These are phyloP conservation scores for Chaetomiaceae sp. DNA, from an alignment of 2,329 filamentous ascomycete species.

Conservation along the genomic window DNA sequence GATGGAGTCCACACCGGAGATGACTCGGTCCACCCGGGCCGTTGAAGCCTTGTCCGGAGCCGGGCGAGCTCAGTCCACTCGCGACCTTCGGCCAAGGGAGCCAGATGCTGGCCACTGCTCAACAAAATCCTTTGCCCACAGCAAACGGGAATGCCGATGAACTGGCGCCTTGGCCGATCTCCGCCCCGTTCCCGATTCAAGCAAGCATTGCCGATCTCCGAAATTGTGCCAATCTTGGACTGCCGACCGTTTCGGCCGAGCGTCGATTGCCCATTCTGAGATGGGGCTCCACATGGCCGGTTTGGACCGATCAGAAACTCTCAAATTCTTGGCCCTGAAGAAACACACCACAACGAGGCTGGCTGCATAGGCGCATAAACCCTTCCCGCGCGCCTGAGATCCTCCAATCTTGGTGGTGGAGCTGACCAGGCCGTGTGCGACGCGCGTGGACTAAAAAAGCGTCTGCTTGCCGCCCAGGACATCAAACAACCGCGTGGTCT, in stretches of 20 bases:
- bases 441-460: neutral
- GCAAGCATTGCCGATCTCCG: conserved; percentile 7
- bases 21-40: too few relatives aligned
- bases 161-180: neutral
- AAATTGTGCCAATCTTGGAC: conserved; percentile 12
- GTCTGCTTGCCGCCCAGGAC: neutral
- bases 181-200: neutral
- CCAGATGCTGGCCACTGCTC: neutral
- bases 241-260: neutral
- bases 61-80: too few relatives aligned
- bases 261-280: neutral
- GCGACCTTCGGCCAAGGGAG: neutral
- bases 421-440: neutral
- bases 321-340: neutral
- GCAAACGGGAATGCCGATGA: conserved; percentile 4
- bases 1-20: too few relatives aligned
- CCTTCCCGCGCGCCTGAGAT: neutral
- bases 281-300: neutral
- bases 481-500: neutral
- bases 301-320: neutral
- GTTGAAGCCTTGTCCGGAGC: too few relatives aligned
- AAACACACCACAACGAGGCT: too few relatives aligned
- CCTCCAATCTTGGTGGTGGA: neutral
- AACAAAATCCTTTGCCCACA: neutral
- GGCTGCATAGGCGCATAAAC: neutral